phyloP scores from a whole-genome alignment of 345 rosid species.

The Salix koriyanagi region DNA sequence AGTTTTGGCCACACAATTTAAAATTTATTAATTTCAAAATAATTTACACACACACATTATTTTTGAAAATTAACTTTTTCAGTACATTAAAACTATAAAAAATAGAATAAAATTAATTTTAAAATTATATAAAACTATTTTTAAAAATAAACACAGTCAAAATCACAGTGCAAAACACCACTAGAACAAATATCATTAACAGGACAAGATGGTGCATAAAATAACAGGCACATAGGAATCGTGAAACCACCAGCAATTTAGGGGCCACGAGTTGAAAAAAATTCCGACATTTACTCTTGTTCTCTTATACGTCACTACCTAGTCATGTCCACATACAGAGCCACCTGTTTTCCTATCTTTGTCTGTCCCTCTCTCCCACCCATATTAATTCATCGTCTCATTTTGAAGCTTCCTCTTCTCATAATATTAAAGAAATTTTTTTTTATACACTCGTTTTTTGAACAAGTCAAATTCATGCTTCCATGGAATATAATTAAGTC shows the following conservation, averaged over 20 bases:
- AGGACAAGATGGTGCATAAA: neutral
- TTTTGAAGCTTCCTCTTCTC: conserved; percentile 3
- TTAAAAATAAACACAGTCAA: too few species aligned
- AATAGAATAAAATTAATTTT: too few species aligned
- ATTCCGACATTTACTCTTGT: conserved; percentile 9
- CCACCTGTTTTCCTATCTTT: neutral
- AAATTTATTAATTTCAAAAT: too few species aligned
- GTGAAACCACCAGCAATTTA: too few species aligned
- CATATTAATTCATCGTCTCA: conserved; percentile 8
- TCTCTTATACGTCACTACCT: conserved; percentile 5
- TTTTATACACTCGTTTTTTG: neutral
- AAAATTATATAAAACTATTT: too few species aligned
- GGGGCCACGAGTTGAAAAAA: neutral
- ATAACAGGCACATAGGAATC: neutral
- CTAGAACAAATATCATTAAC: neutral
- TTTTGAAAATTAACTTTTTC: too few species aligned
- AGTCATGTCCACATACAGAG: neutral
- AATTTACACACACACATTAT: too few species aligned
- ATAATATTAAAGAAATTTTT: neutral
- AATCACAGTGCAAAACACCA: too few species aligned
- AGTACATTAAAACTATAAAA: too few species aligned
- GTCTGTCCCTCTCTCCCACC: neutral
- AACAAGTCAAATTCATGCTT: conserved; percentile 8
- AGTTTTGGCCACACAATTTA: too few species aligned
- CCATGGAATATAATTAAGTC: too few species aligned